Evolutionary conservation across 441 rosid genomes (phyloP).

Genomic region (Hura crepitans): DNA sequence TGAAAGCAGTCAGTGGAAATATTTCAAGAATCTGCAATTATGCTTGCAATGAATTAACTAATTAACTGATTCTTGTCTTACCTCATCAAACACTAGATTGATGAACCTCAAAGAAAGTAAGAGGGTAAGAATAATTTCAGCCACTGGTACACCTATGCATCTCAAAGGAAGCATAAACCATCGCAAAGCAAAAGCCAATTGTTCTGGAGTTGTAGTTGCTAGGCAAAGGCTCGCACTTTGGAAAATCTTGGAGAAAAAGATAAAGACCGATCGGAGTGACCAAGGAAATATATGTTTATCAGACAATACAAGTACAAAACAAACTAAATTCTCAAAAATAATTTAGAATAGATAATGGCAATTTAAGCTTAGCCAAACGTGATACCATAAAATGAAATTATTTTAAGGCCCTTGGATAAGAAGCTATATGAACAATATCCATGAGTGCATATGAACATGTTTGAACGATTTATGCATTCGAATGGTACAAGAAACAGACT

Average conservation of each 20-base stretch:
- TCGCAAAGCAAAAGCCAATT: conserved; percentile 72
- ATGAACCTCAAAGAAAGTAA: conserved; percentile 90
- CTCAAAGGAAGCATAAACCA: conserved; percentile 84
- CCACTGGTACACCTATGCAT: conserved; percentile 69
- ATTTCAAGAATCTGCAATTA: background rate
- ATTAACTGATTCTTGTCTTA: conserved; percentile 24
- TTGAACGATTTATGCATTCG: background rate
- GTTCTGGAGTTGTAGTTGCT: conserved; percentile 92
- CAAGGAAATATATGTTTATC: conserved; percentile 14
- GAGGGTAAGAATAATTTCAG: conserved; percentile 81
- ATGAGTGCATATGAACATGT: background rate
- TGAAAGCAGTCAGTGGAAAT: background rate
- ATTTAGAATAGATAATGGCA: background rate
- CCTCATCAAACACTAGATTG: conserved; percentile 89
- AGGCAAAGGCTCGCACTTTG: conserved; percentile 92
- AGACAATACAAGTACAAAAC: background rate
- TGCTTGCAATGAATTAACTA: background rate
- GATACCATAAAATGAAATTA: background rate
- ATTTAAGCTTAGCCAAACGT: background rate
- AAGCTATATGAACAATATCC: background rate
- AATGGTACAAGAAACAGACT: background rate
- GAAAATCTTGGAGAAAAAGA: conserved; percentile 48
- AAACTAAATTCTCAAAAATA: background rate
- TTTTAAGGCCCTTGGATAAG: background rate
- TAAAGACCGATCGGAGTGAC: conserved; percentile 25